Evolutionary conservation across 2,329 filamentous ascomycete species (phyloP).

Genomic region (Ceratocystis papillata): DNA sequence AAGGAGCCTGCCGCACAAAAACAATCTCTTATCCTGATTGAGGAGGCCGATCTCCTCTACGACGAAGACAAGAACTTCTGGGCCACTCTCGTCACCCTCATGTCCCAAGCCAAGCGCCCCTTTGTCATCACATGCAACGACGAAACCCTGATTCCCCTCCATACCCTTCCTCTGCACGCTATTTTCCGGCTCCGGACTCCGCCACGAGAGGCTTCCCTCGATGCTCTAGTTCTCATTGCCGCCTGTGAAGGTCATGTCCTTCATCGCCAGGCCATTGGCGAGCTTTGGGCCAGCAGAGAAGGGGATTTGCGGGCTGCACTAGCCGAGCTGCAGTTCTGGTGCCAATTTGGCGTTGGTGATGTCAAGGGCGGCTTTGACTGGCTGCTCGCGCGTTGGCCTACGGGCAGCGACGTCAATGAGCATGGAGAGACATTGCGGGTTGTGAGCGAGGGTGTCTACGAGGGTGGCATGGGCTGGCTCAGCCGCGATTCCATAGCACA

Average conservation of each 20-base stretch:
- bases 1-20: constrained; percentile 50
- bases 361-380: constrained; percentile 79
- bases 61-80: constrained; percentile 96
- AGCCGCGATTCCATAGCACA: constrained; percentile 46
- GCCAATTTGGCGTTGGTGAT: constrained; percentile 88
- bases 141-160: constrained; percentile 66
- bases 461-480: constrained; percentile 65
- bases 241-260: constrained; percentile 83
- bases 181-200: constrained; percentile 67
- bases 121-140: constrained; percentile 95
- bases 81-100: constrained; percentile 66
- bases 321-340: constrained; percentile 87
- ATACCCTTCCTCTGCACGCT: constrained; percentile 67
- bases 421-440: constrained; percentile 61
- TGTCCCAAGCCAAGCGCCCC: constrained; percentile 75
- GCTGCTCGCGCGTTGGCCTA: constrained; percentile 71
- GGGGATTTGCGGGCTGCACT: constrained; percentile 71
- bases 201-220: constrained; percentile 56
- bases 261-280: constrained; percentile 51
- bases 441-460: constrained; percentile 70
- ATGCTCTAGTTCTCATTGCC: constrained; percentile 71
- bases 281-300: constrained; percentile 58
- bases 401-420: constrained; percentile 56
- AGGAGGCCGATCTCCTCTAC: constrained; percentile 88
- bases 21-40: constrained; percentile 85